phyloP scores from a whole-genome alignment of 106 monocot species.

The Acorus calamus region DNA sequence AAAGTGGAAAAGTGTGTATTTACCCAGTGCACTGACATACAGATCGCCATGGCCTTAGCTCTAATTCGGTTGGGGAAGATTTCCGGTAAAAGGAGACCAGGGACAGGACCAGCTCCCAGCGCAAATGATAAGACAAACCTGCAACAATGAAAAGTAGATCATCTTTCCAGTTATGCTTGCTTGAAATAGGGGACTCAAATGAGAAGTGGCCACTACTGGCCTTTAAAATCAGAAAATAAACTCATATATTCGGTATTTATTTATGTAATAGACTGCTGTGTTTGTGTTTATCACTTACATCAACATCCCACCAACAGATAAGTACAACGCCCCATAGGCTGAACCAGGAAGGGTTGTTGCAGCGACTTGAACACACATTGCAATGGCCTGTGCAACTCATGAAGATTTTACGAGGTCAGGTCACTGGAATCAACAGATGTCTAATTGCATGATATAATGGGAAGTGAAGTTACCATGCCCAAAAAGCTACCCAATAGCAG shows the following conservation, averaged over 20 bases:
- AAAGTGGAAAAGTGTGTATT: slow-evolving; percentile 1
- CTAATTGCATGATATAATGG: not conserved
- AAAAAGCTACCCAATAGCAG: slow-evolving; percentile 74
- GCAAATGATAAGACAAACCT: slow-evolving; percentile 87
- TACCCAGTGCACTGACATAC: slow-evolving; percentile 98
- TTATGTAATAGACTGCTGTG: too few species aligned
- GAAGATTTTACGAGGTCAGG: not conserved
- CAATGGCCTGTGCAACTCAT: slow-evolving; percentile 37
- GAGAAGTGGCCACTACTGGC: too few species aligned
- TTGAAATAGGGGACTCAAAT: too few species aligned
- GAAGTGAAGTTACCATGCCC: slow-evolving; percentile 61
- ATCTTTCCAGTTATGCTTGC: not conserved
- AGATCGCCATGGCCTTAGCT: slow-evolving; percentile 94
- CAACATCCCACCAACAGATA: slow-evolving; percentile 90
- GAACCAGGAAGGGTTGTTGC: slow-evolving; percentile 34
- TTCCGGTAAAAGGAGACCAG: slow-evolving; percentile 92
- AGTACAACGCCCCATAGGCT: slow-evolving; percentile 33
- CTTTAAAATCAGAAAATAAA: too few species aligned
- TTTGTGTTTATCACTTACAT: slow-evolving; percentile 39
- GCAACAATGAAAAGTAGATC: slow-evolving; percentile 4
- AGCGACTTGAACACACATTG: slow-evolving; percentile 76
- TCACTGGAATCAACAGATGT: not conserved
- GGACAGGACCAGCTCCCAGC: slow-evolving; percentile 92
- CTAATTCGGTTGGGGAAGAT: slow-evolving; percentile 90
- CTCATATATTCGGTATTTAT: too few species aligned